A percentile compares a stretch with the other conserved stretches of the same genome.
Conservation (phyloP, 345 rosid species). For the Hypericum androsaemum region DNA sequence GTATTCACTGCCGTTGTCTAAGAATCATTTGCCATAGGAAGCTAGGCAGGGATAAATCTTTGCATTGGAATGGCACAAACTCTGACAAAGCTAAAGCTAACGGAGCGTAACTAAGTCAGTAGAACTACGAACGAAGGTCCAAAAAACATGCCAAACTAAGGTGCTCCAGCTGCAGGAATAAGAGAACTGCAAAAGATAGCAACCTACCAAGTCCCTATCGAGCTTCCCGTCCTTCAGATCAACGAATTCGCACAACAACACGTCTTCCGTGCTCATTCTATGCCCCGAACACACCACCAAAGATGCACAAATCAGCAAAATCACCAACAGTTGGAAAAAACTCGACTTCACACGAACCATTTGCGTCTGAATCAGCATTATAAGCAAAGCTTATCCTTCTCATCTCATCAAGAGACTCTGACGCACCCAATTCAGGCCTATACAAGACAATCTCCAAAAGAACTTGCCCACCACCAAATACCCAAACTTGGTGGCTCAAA, state of each 20-base stretch:
- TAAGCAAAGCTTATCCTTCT: conserved; percentile 17
- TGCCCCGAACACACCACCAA: conserved; percentile 31
- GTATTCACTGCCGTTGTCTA: too few species aligned
- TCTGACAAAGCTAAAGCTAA: too few species aligned
- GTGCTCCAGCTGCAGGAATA: neutral
- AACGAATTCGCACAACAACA: conserved; percentile 26
- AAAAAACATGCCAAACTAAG: too few species aligned
- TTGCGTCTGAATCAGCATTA: conserved; percentile 21
- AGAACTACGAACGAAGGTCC: too few species aligned
- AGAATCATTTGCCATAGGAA: too few species aligned
- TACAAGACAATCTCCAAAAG: neutral
- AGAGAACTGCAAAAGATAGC: neutral
- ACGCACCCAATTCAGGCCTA: conserved; percentile 1
- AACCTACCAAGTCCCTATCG: conserved; percentile 43
- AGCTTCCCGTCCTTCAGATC: conserved; percentile 42
- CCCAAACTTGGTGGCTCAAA: neutral
- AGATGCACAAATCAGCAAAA: conserved; percentile 28
- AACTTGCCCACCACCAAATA: conserved; percentile 1
- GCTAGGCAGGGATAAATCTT: too few species aligned
- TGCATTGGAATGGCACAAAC: too few species aligned
- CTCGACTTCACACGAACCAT: conserved; percentile 21
- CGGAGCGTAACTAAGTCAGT: too few species aligned
- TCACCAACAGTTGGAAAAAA: conserved; percentile 20
- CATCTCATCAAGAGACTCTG: conserved; percentile 24
- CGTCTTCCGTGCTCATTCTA: conserved; percentile 30